These are phyloP conservation scores for Penicillium diatomitis DNA, from an alignment of 495 filamentous ascomycete species.

Conservation along the genomic window DNA sequence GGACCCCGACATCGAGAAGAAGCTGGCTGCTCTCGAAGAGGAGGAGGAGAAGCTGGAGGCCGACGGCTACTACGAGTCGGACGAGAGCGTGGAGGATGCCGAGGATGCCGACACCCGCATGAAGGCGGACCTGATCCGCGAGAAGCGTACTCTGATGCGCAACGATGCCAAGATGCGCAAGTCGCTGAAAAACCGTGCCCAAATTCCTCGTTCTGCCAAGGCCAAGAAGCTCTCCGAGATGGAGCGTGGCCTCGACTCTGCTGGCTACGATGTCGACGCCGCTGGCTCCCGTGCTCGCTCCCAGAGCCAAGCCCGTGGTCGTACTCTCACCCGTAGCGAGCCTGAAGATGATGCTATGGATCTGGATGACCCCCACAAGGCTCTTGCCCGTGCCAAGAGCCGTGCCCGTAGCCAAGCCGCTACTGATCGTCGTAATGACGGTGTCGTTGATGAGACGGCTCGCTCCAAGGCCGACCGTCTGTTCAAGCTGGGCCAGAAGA, in stretches of 20 bases:
- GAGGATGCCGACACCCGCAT: slow-evolving; percentile 77
- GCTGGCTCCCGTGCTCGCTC: slow-evolving; percentile 62
- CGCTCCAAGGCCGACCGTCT: slow-evolving; percentile 75
- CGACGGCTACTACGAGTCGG: slow-evolving; percentile 70
- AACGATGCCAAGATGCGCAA: slow-evolving; percentile 91
- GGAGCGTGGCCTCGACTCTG: slow-evolving; percentile 69
- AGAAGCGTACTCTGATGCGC: slow-evolving; percentile 78
- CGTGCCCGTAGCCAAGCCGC: slow-evolving; percentile 64
- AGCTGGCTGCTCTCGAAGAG: slow-evolving; percentile 81
- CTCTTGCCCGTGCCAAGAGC: slow-evolving; percentile 66
- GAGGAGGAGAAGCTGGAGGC: slow-evolving; percentile 88
- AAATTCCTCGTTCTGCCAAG: slow-evolving; percentile 69
- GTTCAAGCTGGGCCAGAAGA: slow-evolving; percentile 84
- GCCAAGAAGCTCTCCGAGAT: slow-evolving; percentile 74
- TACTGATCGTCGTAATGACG: slow-evolving; percentile 76
- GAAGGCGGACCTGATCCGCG: slow-evolving; percentile 90
- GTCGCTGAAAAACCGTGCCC: slow-evolving; percentile 88
- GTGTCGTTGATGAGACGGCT: slow-evolving; percentile 40
- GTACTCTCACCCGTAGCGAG: slow-evolving; percentile 41
- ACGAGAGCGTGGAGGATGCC: slow-evolving; percentile 62
- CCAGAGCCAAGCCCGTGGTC: slow-evolving; percentile 54
- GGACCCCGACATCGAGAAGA: slow-evolving; percentile 91
- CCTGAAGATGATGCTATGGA: slow-evolving; percentile 81
- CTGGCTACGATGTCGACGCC: slow-evolving; percentile 75
- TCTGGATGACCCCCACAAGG: slow-evolving; percentile 55